phyloP scores from a whole-genome alignment of 1,139 yeast species.

The Yamadazyma mexicana region DNA sequence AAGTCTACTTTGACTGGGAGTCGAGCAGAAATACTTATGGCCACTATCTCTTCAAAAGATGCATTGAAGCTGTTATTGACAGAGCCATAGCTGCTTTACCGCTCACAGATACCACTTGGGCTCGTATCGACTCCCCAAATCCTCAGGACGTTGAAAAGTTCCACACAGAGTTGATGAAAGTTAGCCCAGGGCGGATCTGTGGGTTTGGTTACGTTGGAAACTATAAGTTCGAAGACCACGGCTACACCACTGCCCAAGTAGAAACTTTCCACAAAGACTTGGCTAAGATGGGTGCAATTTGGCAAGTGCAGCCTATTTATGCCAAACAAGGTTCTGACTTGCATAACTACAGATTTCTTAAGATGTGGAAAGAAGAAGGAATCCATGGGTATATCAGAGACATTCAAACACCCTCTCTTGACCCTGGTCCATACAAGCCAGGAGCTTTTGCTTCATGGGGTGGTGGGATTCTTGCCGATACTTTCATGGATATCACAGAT shows the following conservation, averaged over 20 bases:
- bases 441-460: conserved; percentile 12
- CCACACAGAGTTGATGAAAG: conserved; percentile 45
- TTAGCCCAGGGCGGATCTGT: conserved; percentile 50
- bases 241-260: conserved; percentile 46
- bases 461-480: conserved; percentile 12
- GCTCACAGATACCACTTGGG: conserved; percentile 57
- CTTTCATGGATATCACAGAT: conserved; percentile 12
- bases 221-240: conserved; percentile 59
- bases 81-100: conserved; percentile 56
- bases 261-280: conserved; percentile 53
- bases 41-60: conserved; percentile 46
- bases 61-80: conserved; percentile 54
- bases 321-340: conserved; percentile 19
- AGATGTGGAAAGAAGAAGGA: conserved; percentile 21
- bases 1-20: conserved; percentile 54
- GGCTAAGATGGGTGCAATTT: conserved; percentile 54
- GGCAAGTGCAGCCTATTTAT: conserved; percentile 24
- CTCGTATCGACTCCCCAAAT: conserved; percentile 59
- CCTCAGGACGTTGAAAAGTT: conserved; percentile 49
- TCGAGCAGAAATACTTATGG: conserved; percentile 61
- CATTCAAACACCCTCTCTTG: conserved; percentile 15
- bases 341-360: conserved; percentile 16
- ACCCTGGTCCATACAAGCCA: conserved; percentile 9
- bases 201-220: conserved; percentile 61
- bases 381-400: conserved; percentile 20